phyloP scores from a whole-genome alignment of 306 rosid species.

The Boehmeria nivea region DNA sequence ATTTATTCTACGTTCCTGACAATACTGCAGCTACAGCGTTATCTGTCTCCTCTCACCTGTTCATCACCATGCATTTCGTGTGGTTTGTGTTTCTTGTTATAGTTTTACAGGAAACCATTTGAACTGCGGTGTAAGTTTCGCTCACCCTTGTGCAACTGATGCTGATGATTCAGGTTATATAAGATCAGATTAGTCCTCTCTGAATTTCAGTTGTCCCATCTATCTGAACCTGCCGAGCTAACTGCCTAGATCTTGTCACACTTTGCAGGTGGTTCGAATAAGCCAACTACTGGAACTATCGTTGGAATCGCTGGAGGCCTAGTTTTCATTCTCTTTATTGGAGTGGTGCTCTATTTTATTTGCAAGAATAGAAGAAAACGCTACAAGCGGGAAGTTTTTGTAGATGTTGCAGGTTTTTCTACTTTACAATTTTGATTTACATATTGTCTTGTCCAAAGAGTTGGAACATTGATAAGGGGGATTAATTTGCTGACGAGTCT shows the following conservation, averaged over 20 bases:
- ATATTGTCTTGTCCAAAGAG: no score
- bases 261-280: slow-evolving; percentile 53
- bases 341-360: slow-evolving; percentile 49
- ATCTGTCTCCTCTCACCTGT: no score
- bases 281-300: slow-evolving; percentile 56
- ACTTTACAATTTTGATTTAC: no score
- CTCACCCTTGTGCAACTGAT: slow-evolving; percentile 47
- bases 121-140: slow-evolving; percentile 51
- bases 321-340: slow-evolving; percentile 39
- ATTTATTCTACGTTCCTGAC: no score
- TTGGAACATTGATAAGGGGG: no score
- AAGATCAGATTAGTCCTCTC: slow-evolving; percentile 20
- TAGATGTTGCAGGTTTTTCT: slow-evolving; percentile 81
- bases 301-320: slow-evolving; percentile 66
- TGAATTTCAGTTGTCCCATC: slow-evolving; percentile 4
- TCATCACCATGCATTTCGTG: no score
- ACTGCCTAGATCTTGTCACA: slow-evolving; percentile 19
- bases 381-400: slow-evolving; percentile 72
- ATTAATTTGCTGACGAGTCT: no score
- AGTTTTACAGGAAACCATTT: slow-evolving; percentile 87
- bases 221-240: slow-evolving; percentile 8
- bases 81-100: slow-evolving; percentile 33
- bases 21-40: no score
- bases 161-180: slow-evolving; percentile 57
- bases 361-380: slow-evolving; percentile 57